Conservation (phyloP, 257 asterid species). For the Gentiana straminea region DNA sequence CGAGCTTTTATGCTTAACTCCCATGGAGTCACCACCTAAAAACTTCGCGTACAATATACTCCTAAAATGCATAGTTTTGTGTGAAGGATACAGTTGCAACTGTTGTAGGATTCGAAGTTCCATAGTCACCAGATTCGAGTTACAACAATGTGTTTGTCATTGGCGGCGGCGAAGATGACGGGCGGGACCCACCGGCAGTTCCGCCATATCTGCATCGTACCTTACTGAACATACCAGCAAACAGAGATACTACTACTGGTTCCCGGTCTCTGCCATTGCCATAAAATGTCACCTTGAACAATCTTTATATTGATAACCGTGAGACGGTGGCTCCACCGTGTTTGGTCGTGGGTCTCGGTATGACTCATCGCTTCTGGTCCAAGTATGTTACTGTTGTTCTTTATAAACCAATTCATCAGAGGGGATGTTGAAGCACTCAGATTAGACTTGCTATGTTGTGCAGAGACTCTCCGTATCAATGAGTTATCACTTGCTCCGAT, state of each 20-base stretch:
- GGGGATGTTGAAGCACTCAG: constrained; percentile 27
- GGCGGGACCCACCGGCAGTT: constrained; percentile 67
- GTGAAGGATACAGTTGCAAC: constrained; percentile 16
- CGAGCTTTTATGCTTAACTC: no score
- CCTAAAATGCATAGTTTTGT: no score
- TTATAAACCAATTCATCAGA: constrained; percentile 77
- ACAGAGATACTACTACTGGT: constrained; percentile 15
- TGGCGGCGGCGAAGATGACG: constrained; percentile 53
- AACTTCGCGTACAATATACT: no score
- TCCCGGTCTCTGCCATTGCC: constrained; percentile 50
- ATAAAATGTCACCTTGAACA: constrained; percentile 64
- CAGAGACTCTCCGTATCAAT: no score
- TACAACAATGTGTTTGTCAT: constrained; percentile 44
- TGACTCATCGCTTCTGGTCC: constrained; percentile 81
- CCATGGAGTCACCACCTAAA: no score
- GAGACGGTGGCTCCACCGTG: constrained; percentile 32
- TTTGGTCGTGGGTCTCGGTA: constrained; percentile 71
- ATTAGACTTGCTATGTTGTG: no score
- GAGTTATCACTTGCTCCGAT: no score
- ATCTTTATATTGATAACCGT: constrained; percentile 76
- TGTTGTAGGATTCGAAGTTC: constrained; percentile 75
- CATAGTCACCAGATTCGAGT: constrained; percentile 77
- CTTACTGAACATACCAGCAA: constrained; percentile 39
- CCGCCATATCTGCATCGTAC: constrained; percentile 76
- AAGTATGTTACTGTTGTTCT: constrained; percentile 81